Conservation (phyloP, 2,329 filamentous ascomycete species). For the Mycosphaerella sp. region DNA sequence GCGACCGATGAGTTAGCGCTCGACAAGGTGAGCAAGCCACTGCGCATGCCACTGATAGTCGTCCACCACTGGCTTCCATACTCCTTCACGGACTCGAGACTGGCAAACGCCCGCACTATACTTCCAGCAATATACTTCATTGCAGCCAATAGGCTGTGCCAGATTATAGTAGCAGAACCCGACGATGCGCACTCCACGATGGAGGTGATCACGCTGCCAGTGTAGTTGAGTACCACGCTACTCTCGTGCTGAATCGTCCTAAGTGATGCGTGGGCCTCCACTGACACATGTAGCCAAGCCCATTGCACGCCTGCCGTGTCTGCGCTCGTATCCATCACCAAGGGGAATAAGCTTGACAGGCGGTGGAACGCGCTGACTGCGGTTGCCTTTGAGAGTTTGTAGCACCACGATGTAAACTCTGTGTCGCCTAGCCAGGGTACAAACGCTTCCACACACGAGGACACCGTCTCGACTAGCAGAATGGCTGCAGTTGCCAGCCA, state of each 20-base stretch:
- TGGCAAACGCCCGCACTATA: constrained; percentile 14
- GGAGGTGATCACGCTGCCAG: constrained; percentile 22
- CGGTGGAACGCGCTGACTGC: constrained; percentile 21
- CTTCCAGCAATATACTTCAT: constrained; percentile 12
- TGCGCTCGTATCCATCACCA: constrained; percentile 10
- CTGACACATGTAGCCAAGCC: constrained; percentile 25
- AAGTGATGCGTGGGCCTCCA: constrained; percentile 30
- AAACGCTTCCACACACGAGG: constrained; percentile 11
- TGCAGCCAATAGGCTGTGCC: constrained; percentile 9
- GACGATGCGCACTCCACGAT: constrained; percentile 26
- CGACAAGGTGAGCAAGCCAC: constrained; percentile 24
- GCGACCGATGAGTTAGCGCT: constrained; percentile 10
- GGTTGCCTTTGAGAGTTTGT: constrained; percentile 20
- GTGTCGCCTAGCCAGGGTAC: constrained; percentile 10
- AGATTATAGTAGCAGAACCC: constrained; percentile 20
- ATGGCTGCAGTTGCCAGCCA: constrained; percentile 19
- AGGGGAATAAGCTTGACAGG: constrained; percentile 21
- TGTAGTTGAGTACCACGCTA: constrained; percentile 21
- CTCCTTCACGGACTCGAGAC: constrained; percentile 14
- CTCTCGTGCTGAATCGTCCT: constrained; percentile 23
- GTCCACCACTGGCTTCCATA: constrained; percentile 19
- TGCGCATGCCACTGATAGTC: constrained; percentile 20
- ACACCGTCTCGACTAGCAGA: constrained; percentile 10
- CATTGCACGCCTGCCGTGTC: constrained; percentile 23
- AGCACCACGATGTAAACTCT: constrained; percentile 15